A percentile compares a stretch with the other conserved stretches of the same genome.
Evolutionary conservation across 2,329 filamentous ascomycete genomes (phyloP).

Genomic region (Trichoderma gracile): DNA sequence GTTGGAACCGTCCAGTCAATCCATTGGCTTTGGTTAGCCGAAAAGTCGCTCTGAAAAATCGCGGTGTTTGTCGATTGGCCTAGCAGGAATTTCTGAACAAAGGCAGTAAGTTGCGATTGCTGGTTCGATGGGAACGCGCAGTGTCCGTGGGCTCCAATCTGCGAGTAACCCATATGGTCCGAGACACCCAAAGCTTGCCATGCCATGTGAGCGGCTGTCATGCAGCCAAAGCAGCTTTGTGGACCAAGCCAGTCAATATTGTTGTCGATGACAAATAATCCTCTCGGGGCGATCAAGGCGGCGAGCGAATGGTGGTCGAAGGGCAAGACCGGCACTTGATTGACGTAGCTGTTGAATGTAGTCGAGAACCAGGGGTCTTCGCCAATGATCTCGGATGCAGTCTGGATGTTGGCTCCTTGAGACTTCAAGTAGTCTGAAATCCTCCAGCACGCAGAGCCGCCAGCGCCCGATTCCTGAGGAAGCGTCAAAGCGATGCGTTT

Average conservation of each 20-base stretch:
- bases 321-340: constrained; percentile 5
- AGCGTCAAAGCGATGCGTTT: constrained; percentile 8
- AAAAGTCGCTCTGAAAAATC: constrained; percentile 14
- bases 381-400: constrained; percentile 12
- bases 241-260: constrained; percentile 18
- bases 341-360: constrained; percentile 11
- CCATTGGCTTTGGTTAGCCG: constrained; percentile 11
- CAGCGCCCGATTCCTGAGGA: constrained; percentile 17
- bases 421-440: constrained; percentile 11
- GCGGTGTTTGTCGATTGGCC: constrained; percentile 1
- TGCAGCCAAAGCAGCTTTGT: constrained; percentile 16
- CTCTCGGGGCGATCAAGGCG: constrained; percentile 5
- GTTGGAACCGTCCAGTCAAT: constrained; percentile 1
- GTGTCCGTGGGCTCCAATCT: constrained; percentile 18
- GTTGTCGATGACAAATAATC: constrained; percentile 3
- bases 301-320: constrained; percentile 11
- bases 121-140: constrained; percentile 14
- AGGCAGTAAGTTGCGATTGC: constrained; percentile 12
- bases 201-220: constrained; percentile 13
- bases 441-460: constrained; percentile 11
- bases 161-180: constrained; percentile 10
- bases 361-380: constrained; percentile 17
- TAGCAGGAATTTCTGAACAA: constrained; percentile 13
- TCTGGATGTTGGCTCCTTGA: constrained; percentile 16
- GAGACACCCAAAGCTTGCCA: constrained; percentile 13